phyloP scores from a whole-genome alignment of 2,329 filamentous ascomycete genomes.

The Nothomitra cinnamomea region DNA sequence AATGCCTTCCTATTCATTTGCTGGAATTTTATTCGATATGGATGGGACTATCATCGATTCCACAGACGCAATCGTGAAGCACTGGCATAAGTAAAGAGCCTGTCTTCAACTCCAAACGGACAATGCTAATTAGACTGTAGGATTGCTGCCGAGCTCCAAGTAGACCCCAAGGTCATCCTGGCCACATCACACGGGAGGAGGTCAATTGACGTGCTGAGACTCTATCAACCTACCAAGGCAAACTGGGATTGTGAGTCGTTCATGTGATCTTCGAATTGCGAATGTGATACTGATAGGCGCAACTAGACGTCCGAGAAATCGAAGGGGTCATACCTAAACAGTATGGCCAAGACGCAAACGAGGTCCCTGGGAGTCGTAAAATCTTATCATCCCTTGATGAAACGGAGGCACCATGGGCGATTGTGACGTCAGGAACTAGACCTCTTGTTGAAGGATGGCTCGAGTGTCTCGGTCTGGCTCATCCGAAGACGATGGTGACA shows the following conservation, averaged over 20 bases:
- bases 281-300: background rate
- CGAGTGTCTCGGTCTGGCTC: conserved; percentile 29
- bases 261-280: background rate
- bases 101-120: background rate
- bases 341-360: conserved; percentile 61
- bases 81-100: conserved; percentile 48
- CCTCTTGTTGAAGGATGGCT: conserved; percentile 33
- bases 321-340: conserved; percentile 63
- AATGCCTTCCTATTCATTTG: background rate
- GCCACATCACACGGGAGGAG: conserved; percentile 81
- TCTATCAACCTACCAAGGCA: conserved; percentile 69
- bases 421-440: conserved; percentile 29
- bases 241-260: conserved; percentile 76
- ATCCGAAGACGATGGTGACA: conserved; percentile 28
- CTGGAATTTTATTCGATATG: conserved; percentile 46
- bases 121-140: conserved; percentile 25
- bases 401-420: conserved; percentile 18
- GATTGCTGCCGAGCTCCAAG: conserved; percentile 67
- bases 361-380: conserved; percentile 66
- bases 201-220: conserved; percentile 68
- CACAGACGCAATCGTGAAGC: conserved; percentile 57
- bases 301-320: conserved; percentile 56
- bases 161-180: conserved; percentile 70
- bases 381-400: conserved; percentile 51
- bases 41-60: conserved; percentile 75